Percentiles rank a stretch among this genome's conserved stretches.
phyloP scores from a whole-genome alignment of 2,329 filamentous ascomycete species.

The Massarina eburnea region DNA sequence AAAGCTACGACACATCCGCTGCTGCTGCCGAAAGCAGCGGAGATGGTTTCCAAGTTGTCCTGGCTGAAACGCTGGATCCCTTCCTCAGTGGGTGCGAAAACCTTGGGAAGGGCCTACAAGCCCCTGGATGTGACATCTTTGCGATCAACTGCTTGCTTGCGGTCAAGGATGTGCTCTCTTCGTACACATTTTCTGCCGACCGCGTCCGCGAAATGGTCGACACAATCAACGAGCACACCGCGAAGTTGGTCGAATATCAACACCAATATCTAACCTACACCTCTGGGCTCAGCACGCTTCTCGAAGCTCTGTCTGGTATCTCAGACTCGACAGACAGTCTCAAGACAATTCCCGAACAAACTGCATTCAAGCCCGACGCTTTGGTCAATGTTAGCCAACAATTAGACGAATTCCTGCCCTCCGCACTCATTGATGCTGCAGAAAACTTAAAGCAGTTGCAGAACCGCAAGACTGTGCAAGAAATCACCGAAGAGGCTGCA shows the following conservation, averaged over 20 bases:
- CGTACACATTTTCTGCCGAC: conserved; percentile 65
- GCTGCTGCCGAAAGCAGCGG: conserved; percentile 58
- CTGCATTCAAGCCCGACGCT: conserved; percentile 60
- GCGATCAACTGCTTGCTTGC: conserved; percentile 70
- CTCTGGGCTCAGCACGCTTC: conserved; percentile 71
- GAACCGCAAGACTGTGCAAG: conserved; percentile 69
- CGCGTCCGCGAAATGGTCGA: conserved; percentile 60
- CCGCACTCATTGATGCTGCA: conserved; percentile 87
- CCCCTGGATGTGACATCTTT: conserved; percentile 68
- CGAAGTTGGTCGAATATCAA: conserved; percentile 67
- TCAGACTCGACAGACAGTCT: conserved; percentile 53
- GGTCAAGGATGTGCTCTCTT: conserved; percentile 57
- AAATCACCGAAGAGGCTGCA: conserved; percentile 80
- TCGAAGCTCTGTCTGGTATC: conserved; percentile 57
- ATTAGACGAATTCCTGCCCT: conserved; percentile 88
- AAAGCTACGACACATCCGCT: conserved; percentile 82
- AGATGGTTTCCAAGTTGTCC: conserved; percentile 71
- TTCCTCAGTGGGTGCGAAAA: conserved; percentile 76
- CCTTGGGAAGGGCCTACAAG: conserved; percentile 62
- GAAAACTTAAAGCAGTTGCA: conserved; percentile 76
- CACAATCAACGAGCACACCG: conserved; percentile 57
- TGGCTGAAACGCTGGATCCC: conserved; percentile 80
- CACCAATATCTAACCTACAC: conserved; percentile 70
- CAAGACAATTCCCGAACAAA: conserved; percentile 56
- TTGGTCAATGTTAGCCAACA: conserved; percentile 71